Evolutionary conservation across 176 grass and related monocot genomes (phyloP), one percentile per base, ranked within the genome.

Genomic region (Ensete glaucum): DNA sequence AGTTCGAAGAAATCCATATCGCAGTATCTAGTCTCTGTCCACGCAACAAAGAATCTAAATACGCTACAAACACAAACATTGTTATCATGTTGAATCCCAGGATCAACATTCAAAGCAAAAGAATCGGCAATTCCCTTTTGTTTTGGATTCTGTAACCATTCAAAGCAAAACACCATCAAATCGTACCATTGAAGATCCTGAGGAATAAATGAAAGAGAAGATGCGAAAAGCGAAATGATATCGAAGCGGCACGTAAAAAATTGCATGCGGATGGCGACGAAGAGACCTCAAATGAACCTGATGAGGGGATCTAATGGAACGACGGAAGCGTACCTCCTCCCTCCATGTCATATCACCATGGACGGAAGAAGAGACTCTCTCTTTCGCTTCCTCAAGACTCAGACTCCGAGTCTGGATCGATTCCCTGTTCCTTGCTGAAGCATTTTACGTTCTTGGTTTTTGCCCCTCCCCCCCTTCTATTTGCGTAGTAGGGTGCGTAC

Each of bases 1-100:
- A 91, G 50, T 72, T 93, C 90, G 0, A 86, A 79, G 17, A 85
- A 81, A 76, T 98, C 90, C 94, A 98, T 92, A 16, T 26, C 69
- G 8, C 34, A 10, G 17, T 51, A 50, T 50, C 67, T 54, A 26
- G 5, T 22, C 24, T 73, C 52, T 73, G 17, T 7, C 12, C 23
- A 16, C 23, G 52, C 13, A 29, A 49, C 29, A 55, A 17, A 20
- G 69, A 71, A 71, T 15, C 48, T 43, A 43, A 43, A 43, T 6
- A 43, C 34, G 4, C 34, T 43, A 43, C 34, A 43, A 6, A 43
- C 34, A 43, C 34, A 43, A 43, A 43, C 24, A 43, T 4, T 6
- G 34, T 43, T 43, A 43, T 43, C 5, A 43, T 4, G 4, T 43
- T 5, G 34, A 43, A 43, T 43, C 34, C 34, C 34, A 43, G 4